Base-by-base conservation (phyloP, 805 yeast species). In the Yamadazyma sp. region DNA sequence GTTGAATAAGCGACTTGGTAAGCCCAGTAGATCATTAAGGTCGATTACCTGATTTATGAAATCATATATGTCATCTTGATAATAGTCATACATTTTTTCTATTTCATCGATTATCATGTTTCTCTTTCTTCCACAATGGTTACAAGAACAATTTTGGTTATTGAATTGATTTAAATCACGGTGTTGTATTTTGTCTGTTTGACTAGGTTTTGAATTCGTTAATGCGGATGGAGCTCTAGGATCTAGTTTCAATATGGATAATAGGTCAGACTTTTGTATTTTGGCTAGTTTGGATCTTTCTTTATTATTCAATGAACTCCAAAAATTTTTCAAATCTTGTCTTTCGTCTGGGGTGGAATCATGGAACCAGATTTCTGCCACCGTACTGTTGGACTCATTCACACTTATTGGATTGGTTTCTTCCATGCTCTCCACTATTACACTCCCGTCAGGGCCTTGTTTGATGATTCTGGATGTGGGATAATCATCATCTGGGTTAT, bases 111-210 rank as follows among this genome's bases (percentile, higher is more conserved):
- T 93, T 43, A 86, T 74, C 11, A 86, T 77, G 33, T 66, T 58
- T 49, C 81, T 78, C 46, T 83, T 80, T 30, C 85, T 73, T 2
- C 89, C 91, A 61, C 96, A 89, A 13, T 78, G 78, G 4, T 79
- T 64, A 54, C 96, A 89, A 39, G 76, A 71, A 55, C 96, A 88
- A 25, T 45, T 44, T 8, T 33, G 26, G 20, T 40, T 30, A 17
- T 30, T 34, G 17, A 19, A 23, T 0, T 35, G 33, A 29, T 35
- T 36, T 7, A 23, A 10, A 31, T 47, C 50, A 18, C 34, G 30
- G 16, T 40, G 41, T 12, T 18, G 35, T 9, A 9, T 15, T 23
- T 34, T 41, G 5, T 40, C 43, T 16, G 30, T 7, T 23, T 33
- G 19, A 4, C 16, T 8, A 8, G 30, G 30, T 8, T 27, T 15